A percentile compares a stretch with the other conserved stretches of the same genome.
These are phyloP conservation scores for Oryza rufipogon DNA, from an alignment of 176 grass and related monocot genomes.

Conservation along the genomic window DNA sequence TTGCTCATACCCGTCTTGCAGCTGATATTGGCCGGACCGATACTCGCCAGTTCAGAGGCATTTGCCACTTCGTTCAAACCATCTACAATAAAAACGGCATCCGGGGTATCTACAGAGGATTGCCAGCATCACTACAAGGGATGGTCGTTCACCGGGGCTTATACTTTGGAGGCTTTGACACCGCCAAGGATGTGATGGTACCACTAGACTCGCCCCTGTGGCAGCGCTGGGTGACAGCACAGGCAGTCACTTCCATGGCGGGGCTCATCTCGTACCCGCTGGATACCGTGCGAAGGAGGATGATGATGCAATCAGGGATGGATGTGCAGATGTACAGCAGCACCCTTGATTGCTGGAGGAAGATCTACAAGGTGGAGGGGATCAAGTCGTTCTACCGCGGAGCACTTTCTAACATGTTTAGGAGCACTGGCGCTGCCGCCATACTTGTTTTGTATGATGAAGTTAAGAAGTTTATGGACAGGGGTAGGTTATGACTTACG, in stretches of 20 bases:
- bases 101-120: constrained; percentile 76
- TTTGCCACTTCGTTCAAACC: constrained; percentile 84
- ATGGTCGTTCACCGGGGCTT: constrained; percentile 92
- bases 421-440: constrained; percentile 89
- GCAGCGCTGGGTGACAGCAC: constrained; percentile 81
- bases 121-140: constrained; percentile 77
- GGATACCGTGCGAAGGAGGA: constrained; percentile 84
- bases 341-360: constrained; percentile 90
- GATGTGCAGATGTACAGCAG: constrained; percentile 68
- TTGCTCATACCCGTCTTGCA: constrained; percentile 90
- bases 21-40: constrained; percentile 76
- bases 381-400: constrained; percentile 79
- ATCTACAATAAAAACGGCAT: constrained; percentile 83
- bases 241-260: constrained; percentile 76
- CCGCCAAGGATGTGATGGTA: constrained; percentile 78
- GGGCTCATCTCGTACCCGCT: constrained; percentile 82
- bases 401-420: constrained; percentile 84
- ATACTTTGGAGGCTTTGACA: constrained; percentile 98
- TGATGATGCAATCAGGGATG: constrained; percentile 99
- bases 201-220: constrained; percentile 69
- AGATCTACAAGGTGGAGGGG: constrained; percentile 80
- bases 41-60: constrained; percentile 90
- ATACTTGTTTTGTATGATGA: constrained; percentile 96
- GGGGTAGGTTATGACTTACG: constrained; percentile 69
- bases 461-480: constrained; percentile 85